A percentile compares a stretch with the other conserved stretches of the same genome.
These are phyloP conservation scores for Aspergillus sergii DNA, from an alignment of 2,329 filamentous ascomycete genomes.

Conservation along the genomic window DNA sequence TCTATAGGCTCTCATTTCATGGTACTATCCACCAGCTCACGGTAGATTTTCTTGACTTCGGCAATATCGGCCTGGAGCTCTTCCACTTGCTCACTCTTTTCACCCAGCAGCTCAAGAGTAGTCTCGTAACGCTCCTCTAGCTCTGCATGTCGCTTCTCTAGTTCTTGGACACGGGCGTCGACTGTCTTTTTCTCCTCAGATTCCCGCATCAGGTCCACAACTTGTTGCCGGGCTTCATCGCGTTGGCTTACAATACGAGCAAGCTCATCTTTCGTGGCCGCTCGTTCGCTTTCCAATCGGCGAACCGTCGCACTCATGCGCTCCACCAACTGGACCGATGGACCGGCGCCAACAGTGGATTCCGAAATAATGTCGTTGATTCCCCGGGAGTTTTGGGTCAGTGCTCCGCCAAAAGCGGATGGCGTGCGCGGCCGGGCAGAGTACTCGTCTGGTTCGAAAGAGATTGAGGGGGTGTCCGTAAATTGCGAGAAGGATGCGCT, in stretches of 20 bases:
- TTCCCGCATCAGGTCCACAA: conserved; percentile 88
- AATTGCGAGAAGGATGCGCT: conserved; percentile 25
- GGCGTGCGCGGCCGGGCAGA: conserved; percentile 41
- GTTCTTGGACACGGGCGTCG: conserved; percentile 60
- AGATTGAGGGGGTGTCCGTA: conserved; percentile 38
- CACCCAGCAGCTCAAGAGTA: conserved; percentile 89
- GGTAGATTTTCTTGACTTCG: conserved; percentile 95
- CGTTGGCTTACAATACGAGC: conserved; percentile 77
- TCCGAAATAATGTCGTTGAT: conserved; percentile 85
- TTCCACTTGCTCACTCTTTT: conserved; percentile 94
- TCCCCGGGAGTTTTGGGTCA: conserved; percentile 54
- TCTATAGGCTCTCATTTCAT: conserved; percentile 58
- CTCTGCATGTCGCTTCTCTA: conserved; percentile 69
- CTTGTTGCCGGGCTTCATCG: conserved; percentile 87
- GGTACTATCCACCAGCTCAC: conserved; percentile 84
- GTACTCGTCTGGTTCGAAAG: conserved; percentile 53
- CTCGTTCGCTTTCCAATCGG: conserved; percentile 87
- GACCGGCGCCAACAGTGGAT: conserved; percentile 86
- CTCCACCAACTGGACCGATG: conserved; percentile 92
- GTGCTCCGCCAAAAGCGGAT: conserved; percentile 40
- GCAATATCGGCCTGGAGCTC: conserved; percentile 85
- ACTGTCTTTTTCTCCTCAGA: conserved; percentile 69
- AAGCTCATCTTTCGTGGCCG: conserved; percentile 84
- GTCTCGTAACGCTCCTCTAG: conserved; percentile 83
- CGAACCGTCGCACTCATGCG: conserved; percentile 93